Percentiles rank a stretch among this genome's conserved stretches.
These are phyloP conservation scores for Acer campestre DNA, from an alignment of 345 rosid species.

Conservation along the genomic window DNA sequence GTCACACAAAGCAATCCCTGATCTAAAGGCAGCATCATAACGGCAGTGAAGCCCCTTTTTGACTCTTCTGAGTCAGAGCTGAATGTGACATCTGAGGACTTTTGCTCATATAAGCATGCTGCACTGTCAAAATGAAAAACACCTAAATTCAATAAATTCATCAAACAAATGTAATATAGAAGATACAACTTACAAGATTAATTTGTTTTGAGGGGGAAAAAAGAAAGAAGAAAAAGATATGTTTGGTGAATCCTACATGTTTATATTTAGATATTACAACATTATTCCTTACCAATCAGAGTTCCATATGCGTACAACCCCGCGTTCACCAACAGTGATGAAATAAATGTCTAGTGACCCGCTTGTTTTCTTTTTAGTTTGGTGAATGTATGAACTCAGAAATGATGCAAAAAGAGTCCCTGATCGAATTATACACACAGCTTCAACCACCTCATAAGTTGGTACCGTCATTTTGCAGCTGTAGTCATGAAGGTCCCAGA, in stretches of 20 bases:
- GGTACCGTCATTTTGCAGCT: constrained; percentile 76
- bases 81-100: constrained; percentile 71
- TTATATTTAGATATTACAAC: not conserved
- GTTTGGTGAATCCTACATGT: not conserved
- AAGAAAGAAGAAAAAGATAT: not conserved
- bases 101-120: constrained; percentile 76
- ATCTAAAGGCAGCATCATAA: constrained; percentile 64
- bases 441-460: constrained; percentile 81
- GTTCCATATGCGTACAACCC: constrained; percentile 79
- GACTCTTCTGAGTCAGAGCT: constrained; percentile 55
- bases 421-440: constrained; percentile 55
- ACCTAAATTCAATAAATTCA: constrained; percentile 15
- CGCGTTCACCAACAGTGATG: constrained; percentile 87
- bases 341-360: constrained; percentile 50
- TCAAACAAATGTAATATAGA: constrained; percentile 10
- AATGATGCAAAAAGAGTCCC: constrained; percentile 55
- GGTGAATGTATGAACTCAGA: constrained; percentile 43
- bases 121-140: constrained; percentile 63
- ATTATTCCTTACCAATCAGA: constrained; percentile 66
- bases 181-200: not conserved
- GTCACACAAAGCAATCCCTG: constrained; percentile 88
- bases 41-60: constrained; percentile 78
- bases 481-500: constrained; percentile 89
- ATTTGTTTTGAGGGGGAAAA: not conserved
- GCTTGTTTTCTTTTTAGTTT: constrained; percentile 41